Conservation (phyloP, 2,329 filamentous ascomycete genomes). For the Aschersonia sp. region DNA sequence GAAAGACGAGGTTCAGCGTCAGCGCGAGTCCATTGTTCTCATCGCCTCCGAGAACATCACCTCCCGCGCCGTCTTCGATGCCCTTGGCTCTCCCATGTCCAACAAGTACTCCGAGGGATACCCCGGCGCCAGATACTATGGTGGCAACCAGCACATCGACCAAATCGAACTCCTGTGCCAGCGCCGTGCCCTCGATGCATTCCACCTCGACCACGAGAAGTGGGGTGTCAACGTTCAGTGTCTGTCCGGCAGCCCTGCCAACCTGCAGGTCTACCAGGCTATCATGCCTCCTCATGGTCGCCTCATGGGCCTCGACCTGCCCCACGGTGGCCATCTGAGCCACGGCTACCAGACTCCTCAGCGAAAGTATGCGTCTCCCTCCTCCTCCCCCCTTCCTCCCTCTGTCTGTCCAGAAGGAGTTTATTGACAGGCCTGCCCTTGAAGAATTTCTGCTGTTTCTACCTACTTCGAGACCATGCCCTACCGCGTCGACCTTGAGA, state of each 20-base stretch:
- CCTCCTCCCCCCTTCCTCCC: constrained; percentile 4
- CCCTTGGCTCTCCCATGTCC: constrained; percentile 84
- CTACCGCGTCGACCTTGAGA: constrained; percentile 79
- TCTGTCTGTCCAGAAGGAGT: background rate
- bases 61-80: constrained; percentile 94
- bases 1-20: constrained; percentile 89
- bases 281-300: constrained; percentile 91
- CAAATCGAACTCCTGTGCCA: constrained; percentile 92
- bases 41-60: constrained; percentile 99
- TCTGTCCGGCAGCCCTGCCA: constrained; percentile 83
- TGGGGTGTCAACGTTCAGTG: constrained; percentile 99
- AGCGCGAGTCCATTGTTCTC: constrained; percentile 95
- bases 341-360: constrained; percentile 96
- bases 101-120: constrained; percentile 99
- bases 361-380: constrained; percentile 51
- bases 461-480: constrained; percentile 99
- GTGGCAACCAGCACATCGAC: constrained; percentile 98
- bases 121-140: constrained; percentile 96
- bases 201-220: constrained; percentile 71
- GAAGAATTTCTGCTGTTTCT: constrained; percentile 82
- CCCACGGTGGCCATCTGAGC: constrained; percentile 85
- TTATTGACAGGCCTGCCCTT: background rate
- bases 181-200: constrained; percentile 79
- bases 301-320: constrained; percentile 91
- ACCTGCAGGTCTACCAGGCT: constrained; percentile 95